phyloP scores from a whole-genome alignment of 306 rosid genomes.

The Quercus glauca region DNA sequence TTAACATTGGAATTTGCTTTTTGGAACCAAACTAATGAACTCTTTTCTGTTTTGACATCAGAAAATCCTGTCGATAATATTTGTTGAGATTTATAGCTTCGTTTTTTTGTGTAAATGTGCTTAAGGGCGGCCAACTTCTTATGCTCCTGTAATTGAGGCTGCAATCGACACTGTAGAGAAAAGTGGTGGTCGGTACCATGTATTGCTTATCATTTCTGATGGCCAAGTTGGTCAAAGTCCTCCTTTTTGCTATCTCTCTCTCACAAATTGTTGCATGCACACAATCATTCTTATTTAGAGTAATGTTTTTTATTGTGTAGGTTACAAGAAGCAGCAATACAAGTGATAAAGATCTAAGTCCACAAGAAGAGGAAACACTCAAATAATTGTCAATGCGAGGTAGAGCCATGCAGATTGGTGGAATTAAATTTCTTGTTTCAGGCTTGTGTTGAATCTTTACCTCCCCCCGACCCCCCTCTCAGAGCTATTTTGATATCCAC shows the following conservation, averaged over 20 bases:
- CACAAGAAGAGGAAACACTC: conserved; percentile 80
- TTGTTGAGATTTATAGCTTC: conserved; percentile 12
- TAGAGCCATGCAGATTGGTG: conserved; percentile 19
- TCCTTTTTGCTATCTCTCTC: not conserved
- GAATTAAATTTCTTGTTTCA: not conserved
- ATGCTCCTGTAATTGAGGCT: conserved; percentile 73
- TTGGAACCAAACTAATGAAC: too few species aligned
- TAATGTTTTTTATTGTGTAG: conserved; percentile 33
- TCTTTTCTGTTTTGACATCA: not conserved
- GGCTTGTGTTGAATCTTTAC: not conserved
- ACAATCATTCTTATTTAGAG: not conserved
- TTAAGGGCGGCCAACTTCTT: conserved; percentile 95
- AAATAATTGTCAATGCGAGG: conserved; percentile 72
- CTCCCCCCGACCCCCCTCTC: too few species aligned
- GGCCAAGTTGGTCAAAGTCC: conserved; percentile 57
- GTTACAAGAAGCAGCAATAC: conserved; percentile 59
- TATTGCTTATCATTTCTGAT: conserved; percentile 74
- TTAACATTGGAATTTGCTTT: not conserved
- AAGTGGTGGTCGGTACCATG: conserved; percentile 82
- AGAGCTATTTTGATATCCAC: not conserved
- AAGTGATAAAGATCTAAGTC: conserved; percentile 49
- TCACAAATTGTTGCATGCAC: not conserved
- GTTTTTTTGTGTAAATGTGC: conserved; percentile 15
- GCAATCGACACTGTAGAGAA: conserved; percentile 85
- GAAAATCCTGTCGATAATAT: not conserved